Percentiles rank a stretch among this genome's conserved stretches.
Conservation (phyloP, 306 rosid species). For the Vicia sativa region DNA sequence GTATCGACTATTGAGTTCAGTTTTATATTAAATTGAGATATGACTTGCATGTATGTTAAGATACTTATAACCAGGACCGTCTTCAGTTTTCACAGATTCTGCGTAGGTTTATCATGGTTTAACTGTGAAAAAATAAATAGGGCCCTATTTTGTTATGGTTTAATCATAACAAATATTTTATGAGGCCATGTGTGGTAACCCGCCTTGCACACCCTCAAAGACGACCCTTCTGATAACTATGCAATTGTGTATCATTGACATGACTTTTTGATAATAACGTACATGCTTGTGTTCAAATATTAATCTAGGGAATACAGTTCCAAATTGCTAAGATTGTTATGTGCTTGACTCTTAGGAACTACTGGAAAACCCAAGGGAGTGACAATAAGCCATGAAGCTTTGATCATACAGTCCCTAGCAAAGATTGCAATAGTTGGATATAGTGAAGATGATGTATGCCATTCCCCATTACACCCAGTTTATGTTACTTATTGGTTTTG, state of each 20-base stretch:
- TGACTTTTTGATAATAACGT: not conserved
- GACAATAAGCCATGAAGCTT: slow-evolving; percentile 70
- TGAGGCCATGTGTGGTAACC: too few species aligned
- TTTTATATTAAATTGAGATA: too few species aligned
- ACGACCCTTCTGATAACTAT: not conserved
- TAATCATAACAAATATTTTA: too few species aligned
- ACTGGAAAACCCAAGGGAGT: slow-evolving; percentile 95
- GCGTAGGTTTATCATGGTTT: too few species aligned
- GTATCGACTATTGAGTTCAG: not conserved
- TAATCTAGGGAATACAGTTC: not conserved
- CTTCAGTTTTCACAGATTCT: too few species aligned
- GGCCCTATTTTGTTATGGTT: too few species aligned
- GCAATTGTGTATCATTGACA: not conserved
- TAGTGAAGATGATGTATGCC: slow-evolving; percentile 80
- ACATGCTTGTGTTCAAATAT: slow-evolving; percentile 1
- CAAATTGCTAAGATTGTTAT: slow-evolving; percentile 13
- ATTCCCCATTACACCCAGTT: slow-evolving; percentile 31
- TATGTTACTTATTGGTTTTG: not conserved
- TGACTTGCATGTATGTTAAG: not conserved
- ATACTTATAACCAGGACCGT: not conserved
- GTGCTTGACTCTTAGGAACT: slow-evolving; percentile 61
- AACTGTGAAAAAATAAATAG: too few species aligned
- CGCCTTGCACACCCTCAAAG: too few species aligned
- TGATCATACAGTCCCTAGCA: slow-evolving; percentile 75
- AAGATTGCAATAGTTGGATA: slow-evolving; percentile 82